Evolutionary conservation across 2,329 filamentous ascomycete genomes (phyloP), one percentile per base, ranked within the genome.

Genomic region (Penicillium occitanis): DNA sequence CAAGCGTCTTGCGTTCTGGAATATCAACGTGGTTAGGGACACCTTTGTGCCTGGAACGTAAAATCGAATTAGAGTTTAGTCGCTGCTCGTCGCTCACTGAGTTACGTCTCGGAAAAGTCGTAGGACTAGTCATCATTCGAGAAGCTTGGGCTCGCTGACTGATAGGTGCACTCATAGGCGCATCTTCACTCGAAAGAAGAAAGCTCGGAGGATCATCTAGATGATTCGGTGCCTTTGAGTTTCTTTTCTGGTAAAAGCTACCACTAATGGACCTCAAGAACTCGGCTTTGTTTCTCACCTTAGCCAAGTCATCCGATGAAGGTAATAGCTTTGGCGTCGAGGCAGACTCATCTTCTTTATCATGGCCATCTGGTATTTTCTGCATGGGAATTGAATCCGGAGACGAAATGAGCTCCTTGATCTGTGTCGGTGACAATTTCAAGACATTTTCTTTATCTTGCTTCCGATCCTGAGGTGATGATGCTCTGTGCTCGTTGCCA

Each of bases 371-470:
- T 3, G 67, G 63, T 5, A 80, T 75, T 14, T 78, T 71, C 28
- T 80, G 78, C 7, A 83, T 65, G 7, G 83, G 81, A 11, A 85
- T 73, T 48, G 81, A 84, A 13, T 81, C 77, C 6, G 82, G 81
- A 10, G 83, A 82, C 17, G 78, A 64, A 13, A 82, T 83, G 51
- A 86, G 76, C 46, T 84, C 82, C 28, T 82, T 77, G 4, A 86
- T 81, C 70, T 84, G 78, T 33, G 78, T 78, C 3, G 80, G 79
- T 5, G 83, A 85, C 37, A 86, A 75, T 70, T 84, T 85, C 62
- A 83, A 73, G 3, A 80, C 71, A 67, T 76, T 64, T 35, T 64
- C 79, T n/a, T 81, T 71, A 19, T 66, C 68, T 50, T 63, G 44
- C n/a, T 59, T 66, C n/a, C 35, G 51, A n/a, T 60, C 25, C 2